Evolutionary conservation across 108 stramenopile species (phyloP), one percentile per base, ranked within the genome.

Genomic region (Cyclotella distinguenda): DNA sequence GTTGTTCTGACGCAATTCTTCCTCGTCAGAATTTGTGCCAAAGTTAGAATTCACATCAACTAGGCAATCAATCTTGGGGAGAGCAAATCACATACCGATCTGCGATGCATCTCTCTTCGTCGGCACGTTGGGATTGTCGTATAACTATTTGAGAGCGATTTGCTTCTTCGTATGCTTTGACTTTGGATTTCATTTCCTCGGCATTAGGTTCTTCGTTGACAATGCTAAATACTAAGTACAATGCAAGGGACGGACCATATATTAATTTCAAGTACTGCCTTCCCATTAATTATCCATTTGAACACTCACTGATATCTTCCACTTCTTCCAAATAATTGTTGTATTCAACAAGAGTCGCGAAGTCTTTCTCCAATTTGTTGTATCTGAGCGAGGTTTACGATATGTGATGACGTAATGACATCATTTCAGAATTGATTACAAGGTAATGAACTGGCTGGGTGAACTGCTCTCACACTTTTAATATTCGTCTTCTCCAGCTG

Each of bases 271-370:
- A 52, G 1, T 27, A 28, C 23, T 31, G 11, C 26, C 21, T 5
- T 13, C 11, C 25, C 28, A 60, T 34, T 32, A 18, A 43, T 36
- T 13, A 44, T 32, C 11, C 12, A 51, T 26, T 35, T 42, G 47
- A 47, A 47, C 12, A 77, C 70, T 68, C 28, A 67, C 79, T 88
- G 43, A 88, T 88, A 65, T 88, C 87, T 45, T 93, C 91, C 19
- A 90, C 89, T 78, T 90, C 87, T 80, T 93, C 91, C 38, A 93
- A 74, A 66, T 93, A 93, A 74, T 93, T 86, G 68, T 93, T 93
- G 81, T 87, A 93, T 75, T 93, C 88, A 23, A 88, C 54, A 6
- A 93, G 72, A 5, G 74, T 74, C 15, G 83, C 54, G 62, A 93
- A 93, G 66, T 93, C 91, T 28, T 66, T 75, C 57, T 93, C 81